Percentiles rank a stretch among this genome's conserved stretches.
Evolutionary conservation across 495 filamentous ascomycete species (phyloP).

Genomic region (Umbilicaria muhlenbergii): DNA sequence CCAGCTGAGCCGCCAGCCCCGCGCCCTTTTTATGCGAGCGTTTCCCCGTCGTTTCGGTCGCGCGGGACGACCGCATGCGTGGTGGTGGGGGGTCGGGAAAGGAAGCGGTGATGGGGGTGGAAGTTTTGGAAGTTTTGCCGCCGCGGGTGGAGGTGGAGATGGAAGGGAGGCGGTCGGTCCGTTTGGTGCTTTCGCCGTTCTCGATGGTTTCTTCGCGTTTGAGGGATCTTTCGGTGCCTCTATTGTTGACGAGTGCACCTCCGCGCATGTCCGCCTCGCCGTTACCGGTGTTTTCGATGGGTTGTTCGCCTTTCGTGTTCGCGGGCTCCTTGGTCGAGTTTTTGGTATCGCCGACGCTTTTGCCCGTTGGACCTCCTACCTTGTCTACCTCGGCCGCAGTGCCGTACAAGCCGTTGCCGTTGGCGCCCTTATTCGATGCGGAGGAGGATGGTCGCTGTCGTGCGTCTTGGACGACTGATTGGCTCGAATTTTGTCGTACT

Average conservation of each 20-base stretch:
- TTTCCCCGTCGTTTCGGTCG: conserved; percentile 33
- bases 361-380: conserved; percentile 19
- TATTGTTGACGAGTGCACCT: conserved; percentile 4
- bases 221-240: conserved; percentile 2
- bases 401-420: conserved; percentile 12
- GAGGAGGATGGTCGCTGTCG: conserved; percentile 46
- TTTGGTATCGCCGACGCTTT: conserved; percentile 20
- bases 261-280: conserved; percentile 11
- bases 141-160: conserved; percentile 12
- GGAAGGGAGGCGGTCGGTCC: conserved; percentile 11
- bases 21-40: conserved; percentile 57
- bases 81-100: conserved; percentile 37
- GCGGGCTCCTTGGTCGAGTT: conserved; percentile 20
- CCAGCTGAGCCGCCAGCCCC: conserved; percentile 17
- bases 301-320: conserved; percentile 16
- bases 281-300: conserved; percentile 10
- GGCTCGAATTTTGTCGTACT: conserved; percentile 50
- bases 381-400: conserved; percentile 23
- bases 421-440: conserved; percentile 29
- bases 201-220: conserved; percentile 9
- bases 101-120: conserved; percentile 20
- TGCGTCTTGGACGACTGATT: conserved; percentile 32
- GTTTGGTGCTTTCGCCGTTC: conserved; percentile 4
- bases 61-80: conserved; percentile 26
- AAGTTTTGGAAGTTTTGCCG: conserved; percentile 5